Conservation (phyloP, 78 protist genomes). For the Ministeria vibrans region DNA sequence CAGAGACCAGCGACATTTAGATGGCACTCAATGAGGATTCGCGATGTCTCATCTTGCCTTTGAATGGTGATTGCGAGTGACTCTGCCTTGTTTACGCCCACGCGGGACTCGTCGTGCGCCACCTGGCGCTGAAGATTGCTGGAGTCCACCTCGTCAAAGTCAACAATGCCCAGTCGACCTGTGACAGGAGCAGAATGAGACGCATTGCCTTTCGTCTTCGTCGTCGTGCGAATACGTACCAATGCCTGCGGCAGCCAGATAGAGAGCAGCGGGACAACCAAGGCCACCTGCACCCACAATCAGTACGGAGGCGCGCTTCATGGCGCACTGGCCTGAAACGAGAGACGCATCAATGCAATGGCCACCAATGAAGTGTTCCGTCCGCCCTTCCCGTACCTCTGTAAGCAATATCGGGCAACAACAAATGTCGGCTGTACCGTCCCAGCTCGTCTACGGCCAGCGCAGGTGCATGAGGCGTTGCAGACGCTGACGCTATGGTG, state of each 20-base stretch:
- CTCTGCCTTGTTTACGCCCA: constrained; percentile 21
- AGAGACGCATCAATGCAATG: no score
- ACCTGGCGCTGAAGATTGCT: constrained; percentile 64
- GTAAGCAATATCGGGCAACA: constrained; percentile 25
- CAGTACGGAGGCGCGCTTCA: constrained; percentile 19
- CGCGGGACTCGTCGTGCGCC: constrained; percentile 5
- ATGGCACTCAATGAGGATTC: no score
- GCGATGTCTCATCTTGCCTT: no score
- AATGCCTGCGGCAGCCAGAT: constrained; percentile 66
- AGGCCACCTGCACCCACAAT: constrained; percentile 71
- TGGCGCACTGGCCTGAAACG: background rate
- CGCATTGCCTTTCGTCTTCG: background rate
- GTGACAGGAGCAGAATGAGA: background rate
- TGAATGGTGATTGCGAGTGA: background rate
- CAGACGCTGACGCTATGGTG: background rate
- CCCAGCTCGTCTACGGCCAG: constrained; percentile 15
- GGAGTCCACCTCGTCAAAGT: constrained; percentile 47
- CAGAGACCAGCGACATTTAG: no score
- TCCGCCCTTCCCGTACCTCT: no score
- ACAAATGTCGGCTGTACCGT: constrained; percentile 40
- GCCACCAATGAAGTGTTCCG: no score
- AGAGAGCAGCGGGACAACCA: constrained; percentile 38
- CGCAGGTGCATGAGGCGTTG: background rate
- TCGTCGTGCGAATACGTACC: constrained; percentile 19
- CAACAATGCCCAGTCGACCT: constrained; percentile 41